phyloP scores from a whole-genome alignment of 2,329 filamentous ascomycete species.

The Trichocomaceae sp. region DNA sequence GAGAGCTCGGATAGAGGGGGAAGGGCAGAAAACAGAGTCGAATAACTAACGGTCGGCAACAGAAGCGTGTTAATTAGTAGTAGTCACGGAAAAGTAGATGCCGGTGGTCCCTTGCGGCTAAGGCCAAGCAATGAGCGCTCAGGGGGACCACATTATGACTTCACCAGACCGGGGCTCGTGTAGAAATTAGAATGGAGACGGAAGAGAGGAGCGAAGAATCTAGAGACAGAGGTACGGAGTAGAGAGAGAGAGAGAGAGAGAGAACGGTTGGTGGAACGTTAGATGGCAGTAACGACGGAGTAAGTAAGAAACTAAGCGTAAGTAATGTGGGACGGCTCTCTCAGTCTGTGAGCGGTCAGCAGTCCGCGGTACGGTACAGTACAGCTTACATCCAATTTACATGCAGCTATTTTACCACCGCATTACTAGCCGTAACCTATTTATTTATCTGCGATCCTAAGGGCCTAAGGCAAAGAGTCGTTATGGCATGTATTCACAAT shows the following conservation, averaged over 20 bases:
- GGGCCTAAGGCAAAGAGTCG: too few species aligned
- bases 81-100: not conserved
- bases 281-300: too few species aligned
- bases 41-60: not conserved
- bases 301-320: too few species aligned
- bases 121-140: constrained; percentile 4
- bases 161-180: not conserved
- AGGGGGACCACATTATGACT: constrained; percentile 10
- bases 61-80: not conserved
- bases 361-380: too few species aligned
- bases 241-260: not conserved
- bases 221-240: not conserved
- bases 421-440: not conserved
- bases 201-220: not conserved
- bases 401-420: too few species aligned
- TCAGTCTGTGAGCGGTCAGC: not conserved
- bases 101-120: constrained; percentile 8
- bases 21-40: constrained; percentile 17
- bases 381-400: too few species aligned
- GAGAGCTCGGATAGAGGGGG: constrained; percentile 10
- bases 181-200: not conserved
- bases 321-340: not conserved
- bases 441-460: too few species aligned
- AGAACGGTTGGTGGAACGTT: not conserved
- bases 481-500: too few species aligned